Evolutionary conservation across 495 filamentous ascomycete species (phyloP), one percentile per base, ranked within the genome.

Genomic region (Lasiosphaeria ovina): DNA sequence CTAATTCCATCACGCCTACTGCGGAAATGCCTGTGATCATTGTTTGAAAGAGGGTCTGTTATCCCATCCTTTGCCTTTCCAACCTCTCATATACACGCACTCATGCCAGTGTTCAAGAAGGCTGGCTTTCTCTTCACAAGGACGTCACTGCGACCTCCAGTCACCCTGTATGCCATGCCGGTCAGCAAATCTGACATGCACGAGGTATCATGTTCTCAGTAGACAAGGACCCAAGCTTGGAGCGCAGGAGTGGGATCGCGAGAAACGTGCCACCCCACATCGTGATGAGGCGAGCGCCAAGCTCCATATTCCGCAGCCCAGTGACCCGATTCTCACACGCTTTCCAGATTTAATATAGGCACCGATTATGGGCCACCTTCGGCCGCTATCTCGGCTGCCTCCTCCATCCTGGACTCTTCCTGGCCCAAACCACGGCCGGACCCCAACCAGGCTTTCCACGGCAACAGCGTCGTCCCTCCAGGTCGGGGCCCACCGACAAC

Each of bases 171-270:
- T 69, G 44, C 73, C 69, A 54, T 75, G 73, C 54, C 48, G 54
- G 38, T 61, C 59, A 61, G 69, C 71, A 9, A 53, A 55, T 5
- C 56, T 75, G 51, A 50, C 48, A 35, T 75, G 73, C 63, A 75
- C 69, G 62, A 66, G 73, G 45, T 68, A 74, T 7, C 71, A 75
- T 61, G 65, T 74, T n/a, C 73, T 71, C 3, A 63, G 68, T 16
- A 72, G 68, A 54, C 59, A 71, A 35, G 73, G 71, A 35, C 73
- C 73, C 1, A 75, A 74, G 61, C 58, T 75, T 4, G 54, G 71
- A 32, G 71, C 66, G 16, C 54, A 55, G 4, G 65, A 57, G 0
- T 24, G 24, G 33, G 49, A 40, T 5, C 31, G 53, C 12, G 44
- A 47, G 44, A 12, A 55, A 58, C 33, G 53, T 48, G 35, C 12